phyloP scores from a whole-genome alignment of 2,329 filamentous ascomycete species.

The Fusarium pseudograminearum region DNA sequence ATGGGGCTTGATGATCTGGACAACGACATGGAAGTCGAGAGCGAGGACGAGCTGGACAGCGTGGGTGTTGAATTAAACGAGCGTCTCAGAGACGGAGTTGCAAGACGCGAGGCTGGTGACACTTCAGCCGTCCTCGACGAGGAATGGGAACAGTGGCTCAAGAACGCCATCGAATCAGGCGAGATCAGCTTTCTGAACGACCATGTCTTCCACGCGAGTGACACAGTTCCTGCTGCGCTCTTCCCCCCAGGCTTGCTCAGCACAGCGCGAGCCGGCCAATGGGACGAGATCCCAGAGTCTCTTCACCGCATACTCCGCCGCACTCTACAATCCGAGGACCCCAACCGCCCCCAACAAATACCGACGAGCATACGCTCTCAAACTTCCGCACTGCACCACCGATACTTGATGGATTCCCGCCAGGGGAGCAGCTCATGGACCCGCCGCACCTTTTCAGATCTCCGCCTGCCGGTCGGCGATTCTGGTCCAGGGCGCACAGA shows the following conservation, averaged over 20 bases:
- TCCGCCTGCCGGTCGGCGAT: conserved; percentile 58
- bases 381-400: conserved; percentile 32
- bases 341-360: conserved; percentile 34
- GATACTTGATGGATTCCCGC: conserved; percentile 31
- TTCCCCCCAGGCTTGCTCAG: conserved; percentile 66
- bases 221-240: conserved; percentile 52
- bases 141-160: conserved; percentile 81
- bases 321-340: conserved; percentile 57
- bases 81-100: conserved; percentile 72
- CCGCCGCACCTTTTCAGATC: conserved; percentile 49
- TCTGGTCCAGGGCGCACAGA: conserved; percentile 40
- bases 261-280: conserved; percentile 67
- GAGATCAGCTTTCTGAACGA: conserved; percentile 63
- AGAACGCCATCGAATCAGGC: conserved; percentile 75
- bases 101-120: conserved; percentile 71
- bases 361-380: conserved; percentile 26
- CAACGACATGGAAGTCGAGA: conserved; percentile 62
- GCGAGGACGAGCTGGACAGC: conserved; percentile 64
- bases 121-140: conserved; percentile 71
- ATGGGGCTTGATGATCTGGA: conserved; percentile 46
- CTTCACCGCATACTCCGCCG: conserved; percentile 65
- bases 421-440: conserved; percentile 34
- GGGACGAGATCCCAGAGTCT: conserved; percentile 68
- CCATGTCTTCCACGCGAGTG: conserved; percentile 52
- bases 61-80: conserved; percentile 73